A percentile compares a stretch with the other conserved stretches of the same genome.
These are phyloP conservation scores for Populus euphratica DNA, from an alignment of 345 rosid species.

Conservation along the genomic window DNA sequence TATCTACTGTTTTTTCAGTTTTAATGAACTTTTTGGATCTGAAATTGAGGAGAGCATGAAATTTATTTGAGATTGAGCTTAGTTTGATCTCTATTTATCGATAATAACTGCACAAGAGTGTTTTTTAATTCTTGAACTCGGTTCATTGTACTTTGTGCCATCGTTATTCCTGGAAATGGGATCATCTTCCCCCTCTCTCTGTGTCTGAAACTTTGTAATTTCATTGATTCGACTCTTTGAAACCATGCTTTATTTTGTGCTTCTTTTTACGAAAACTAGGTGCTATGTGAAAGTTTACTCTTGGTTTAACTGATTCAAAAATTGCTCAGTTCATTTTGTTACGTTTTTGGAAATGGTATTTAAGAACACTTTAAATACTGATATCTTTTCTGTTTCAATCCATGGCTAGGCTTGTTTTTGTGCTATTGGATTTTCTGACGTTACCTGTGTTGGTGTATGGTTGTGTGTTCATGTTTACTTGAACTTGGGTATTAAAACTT, in stretches of 20 bases:
- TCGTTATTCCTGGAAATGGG: constrained; percentile 9
- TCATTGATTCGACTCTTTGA: constrained; percentile 5
- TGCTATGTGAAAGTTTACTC: constrained; percentile 4
- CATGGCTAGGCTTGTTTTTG: not conserved
- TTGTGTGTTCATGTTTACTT: constrained; percentile 1
- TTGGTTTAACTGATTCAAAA: not conserved
- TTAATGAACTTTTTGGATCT: constrained; percentile 14
- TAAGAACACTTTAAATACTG: not conserved
- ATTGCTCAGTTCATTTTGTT: not conserved
- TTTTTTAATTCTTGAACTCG: constrained; percentile 10
- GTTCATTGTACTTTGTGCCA: constrained; percentile 11
- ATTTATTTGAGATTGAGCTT: constrained; percentile 5
- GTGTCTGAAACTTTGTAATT: not conserved
- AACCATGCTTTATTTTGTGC: not conserved
- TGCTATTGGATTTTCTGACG: not conserved
- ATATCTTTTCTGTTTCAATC: not conserved
- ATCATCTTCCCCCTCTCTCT: not conserved
- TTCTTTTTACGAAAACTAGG: not conserved
- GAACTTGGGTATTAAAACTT: not conserved
- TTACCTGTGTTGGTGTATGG: not conserved
- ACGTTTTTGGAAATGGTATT: not conserved
- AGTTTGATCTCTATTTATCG: constrained; percentile 24
- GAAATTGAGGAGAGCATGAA: constrained; percentile 11
- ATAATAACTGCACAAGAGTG: constrained; percentile 8
- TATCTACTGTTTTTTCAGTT: not conserved